phyloP scores from a whole-genome alignment of 305 asterid species.

The Fraxinus latifolia region DNA sequence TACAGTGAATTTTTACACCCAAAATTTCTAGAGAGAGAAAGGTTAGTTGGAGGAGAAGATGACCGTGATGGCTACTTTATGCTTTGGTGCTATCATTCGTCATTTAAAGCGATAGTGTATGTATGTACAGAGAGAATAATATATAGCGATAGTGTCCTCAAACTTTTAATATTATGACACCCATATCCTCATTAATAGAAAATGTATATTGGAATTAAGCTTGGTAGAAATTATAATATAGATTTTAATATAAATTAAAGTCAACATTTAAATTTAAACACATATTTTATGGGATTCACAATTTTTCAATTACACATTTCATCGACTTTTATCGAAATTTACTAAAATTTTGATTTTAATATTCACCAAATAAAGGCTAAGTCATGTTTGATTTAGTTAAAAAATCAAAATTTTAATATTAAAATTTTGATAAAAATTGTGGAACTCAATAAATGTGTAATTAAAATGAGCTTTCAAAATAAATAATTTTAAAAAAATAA shows the following conservation, averaged over 20 bases:
- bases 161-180: neutral
- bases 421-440: neutral
- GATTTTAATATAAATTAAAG: no score
- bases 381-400: neutral
- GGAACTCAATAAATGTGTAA: neutral
- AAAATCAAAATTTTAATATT: neutral
- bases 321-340: no score
- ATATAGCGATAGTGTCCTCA: neutral
- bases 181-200: neutral
- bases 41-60: constrained; percentile 35
- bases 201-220: neutral
- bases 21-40: constrained; percentile 40
- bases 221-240: neutral
- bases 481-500: neutral
- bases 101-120: constrained; percentile 22
- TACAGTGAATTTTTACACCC: constrained; percentile 26
- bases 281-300: neutral
- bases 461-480: neutral
- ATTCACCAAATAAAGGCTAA: neutral
- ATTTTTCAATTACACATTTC: neutral
- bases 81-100: constrained; percentile 45
- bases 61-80: constrained; percentile 36
- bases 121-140: neutral
- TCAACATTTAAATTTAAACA: no score
- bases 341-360: neutral